Percentiles rank a stretch among this genome's conserved stretches.
These are phyloP conservation scores for Spergularia marina DNA, from an alignment of 148 eudicot species.

Conservation along the genomic window DNA sequence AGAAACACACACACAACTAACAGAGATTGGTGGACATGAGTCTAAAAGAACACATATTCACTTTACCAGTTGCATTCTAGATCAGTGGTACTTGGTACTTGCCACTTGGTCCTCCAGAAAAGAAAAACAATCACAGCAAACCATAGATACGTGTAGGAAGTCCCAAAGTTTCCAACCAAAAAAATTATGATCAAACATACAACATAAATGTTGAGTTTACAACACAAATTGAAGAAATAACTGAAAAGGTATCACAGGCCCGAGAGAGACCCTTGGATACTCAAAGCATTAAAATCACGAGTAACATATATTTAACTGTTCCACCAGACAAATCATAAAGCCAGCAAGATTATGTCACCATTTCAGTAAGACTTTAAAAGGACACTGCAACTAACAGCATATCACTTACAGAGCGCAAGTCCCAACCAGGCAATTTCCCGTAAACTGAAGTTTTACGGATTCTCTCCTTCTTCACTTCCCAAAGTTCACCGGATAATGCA, in stretches of 20 bases:
- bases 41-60: too few species aligned
- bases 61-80: too few species aligned
- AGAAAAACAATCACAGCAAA: neutral
- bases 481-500: slow-evolving; percentile 97
- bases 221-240: neutral
- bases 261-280: neutral
- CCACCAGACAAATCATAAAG: neutral
- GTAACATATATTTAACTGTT: slow-evolving; percentile 2
- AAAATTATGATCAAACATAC: neutral
- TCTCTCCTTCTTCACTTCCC: slow-evolving; percentile 93
- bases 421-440: slow-evolving; percentile 95
- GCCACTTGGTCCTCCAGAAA: too few species aligned
- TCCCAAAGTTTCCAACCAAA: neutral
- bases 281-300: neutral
- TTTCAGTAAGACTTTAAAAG: neutral
- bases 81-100: too few species aligned
- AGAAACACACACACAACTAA: neutral
- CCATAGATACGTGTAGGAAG: neutral
- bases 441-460: slow-evolving; percentile 63
- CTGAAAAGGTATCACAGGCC: neutral
- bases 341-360: neutral
- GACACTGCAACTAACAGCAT: neutral
- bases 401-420: slow-evolving; percentile 85
- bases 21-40: neutral
- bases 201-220: neutral